Evolutionary conservation across 2,329 filamentous ascomycete genomes (phyloP).

Genomic region (Fonsecaea multimorphosa): DNA sequence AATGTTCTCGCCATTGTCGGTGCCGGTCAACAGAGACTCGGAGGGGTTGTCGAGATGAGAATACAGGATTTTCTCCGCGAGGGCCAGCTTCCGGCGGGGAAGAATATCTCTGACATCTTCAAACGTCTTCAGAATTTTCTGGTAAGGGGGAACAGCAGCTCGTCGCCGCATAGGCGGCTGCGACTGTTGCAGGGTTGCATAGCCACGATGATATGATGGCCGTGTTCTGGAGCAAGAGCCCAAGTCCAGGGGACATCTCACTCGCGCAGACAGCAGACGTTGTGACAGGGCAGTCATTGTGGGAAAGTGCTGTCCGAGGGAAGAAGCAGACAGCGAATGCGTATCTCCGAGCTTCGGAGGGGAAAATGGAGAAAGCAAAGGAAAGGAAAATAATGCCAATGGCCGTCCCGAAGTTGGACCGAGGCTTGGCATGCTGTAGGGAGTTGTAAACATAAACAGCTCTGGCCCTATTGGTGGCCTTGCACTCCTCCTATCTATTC

Average conservation of each 20-base stretch:
- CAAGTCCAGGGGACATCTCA: conserved; percentile 35
- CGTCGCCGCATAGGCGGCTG: conserved; percentile 28
- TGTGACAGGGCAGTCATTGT: conserved; percentile 33
- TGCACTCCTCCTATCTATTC: not conserved
- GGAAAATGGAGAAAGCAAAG: conserved; percentile 1
- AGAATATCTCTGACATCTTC: conserved; percentile 76
- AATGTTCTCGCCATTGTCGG: conserved; percentile 81
- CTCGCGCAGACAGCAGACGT: conserved; percentile 27
- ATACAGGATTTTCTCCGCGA: conserved; percentile 98
- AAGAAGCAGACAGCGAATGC: not conserved
- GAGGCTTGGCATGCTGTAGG: not conserved
- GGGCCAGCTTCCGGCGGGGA: conserved; percentile 71
- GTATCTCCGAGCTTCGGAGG: conserved; percentile 3
- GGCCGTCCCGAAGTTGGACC: conserved; percentile 10
- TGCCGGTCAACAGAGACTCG: conserved; percentile 82
- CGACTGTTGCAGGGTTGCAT: conserved; percentile 33
- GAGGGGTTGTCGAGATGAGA: conserved; percentile 89
- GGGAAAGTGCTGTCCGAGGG: not conserved
- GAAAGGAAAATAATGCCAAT: not conserved
- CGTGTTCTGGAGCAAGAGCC: conserved; percentile 18
- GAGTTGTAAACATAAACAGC: not conserved
- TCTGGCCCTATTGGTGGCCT: not conserved
- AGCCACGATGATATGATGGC: conserved; percentile 26
- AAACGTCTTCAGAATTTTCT: conserved; percentile 78
- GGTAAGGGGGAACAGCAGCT: conserved; percentile 73